Conservation (phyloP, 1,139 yeast species). For the Lodderomyces metapsilosis region DNA sequence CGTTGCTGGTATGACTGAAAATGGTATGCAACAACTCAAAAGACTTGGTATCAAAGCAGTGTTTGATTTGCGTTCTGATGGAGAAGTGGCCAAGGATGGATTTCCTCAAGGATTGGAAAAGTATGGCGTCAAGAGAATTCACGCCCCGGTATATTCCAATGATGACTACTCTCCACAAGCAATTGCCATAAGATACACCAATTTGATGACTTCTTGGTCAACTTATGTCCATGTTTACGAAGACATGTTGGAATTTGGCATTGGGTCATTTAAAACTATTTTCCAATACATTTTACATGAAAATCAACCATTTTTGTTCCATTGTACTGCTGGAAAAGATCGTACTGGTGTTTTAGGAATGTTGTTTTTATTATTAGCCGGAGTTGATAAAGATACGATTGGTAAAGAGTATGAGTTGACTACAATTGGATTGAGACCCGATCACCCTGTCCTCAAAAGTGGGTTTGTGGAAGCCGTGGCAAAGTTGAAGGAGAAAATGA, state of each 20-base stretch:
- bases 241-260: conserved; percentile 54
- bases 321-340: conserved; percentile 88
- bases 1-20: conserved; percentile 46
- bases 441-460: conserved; percentile 36
- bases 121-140: conserved; percentile 51
- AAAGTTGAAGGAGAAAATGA: conserved; percentile 28
- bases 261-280: conserved; percentile 41
- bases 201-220: conserved; percentile 58
- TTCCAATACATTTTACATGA: conserved; percentile 56
- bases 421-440: conserved; percentile 59
- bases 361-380: conserved; percentile 60
- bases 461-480: conserved; percentile 32
- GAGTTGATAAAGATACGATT: conserved; percentile 63
- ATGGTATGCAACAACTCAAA: conserved; percentile 42
- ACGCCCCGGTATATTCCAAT: conserved; percentile 59
- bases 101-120: conserved; percentile 30
- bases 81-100: conserved; percentile 57
- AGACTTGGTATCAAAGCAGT: conserved; percentile 52
- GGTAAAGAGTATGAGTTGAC: conserved; percentile 59
- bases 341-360: conserved; percentile 77
- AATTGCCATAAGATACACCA: conserved; percentile 55
- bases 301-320: conserved; percentile 53
- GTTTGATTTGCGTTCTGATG: conserved; percentile 68
- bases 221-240: conserved; percentile 66
- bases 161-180: conserved; percentile 66